Conservation (phyloP, 257 asterid species). For the Echium plantagineum region DNA sequence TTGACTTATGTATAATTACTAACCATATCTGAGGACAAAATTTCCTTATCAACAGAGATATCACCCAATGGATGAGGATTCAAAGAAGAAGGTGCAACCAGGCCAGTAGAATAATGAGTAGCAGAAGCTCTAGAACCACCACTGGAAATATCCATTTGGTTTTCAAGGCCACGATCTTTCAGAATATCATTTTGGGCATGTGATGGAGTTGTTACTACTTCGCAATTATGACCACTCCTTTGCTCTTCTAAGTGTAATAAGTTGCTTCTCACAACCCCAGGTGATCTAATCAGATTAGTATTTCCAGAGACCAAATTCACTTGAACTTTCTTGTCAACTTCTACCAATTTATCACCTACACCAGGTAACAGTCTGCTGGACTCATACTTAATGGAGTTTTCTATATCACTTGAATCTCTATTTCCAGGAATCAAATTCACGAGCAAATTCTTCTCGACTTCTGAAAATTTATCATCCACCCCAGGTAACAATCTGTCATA, state of each 20-base stretch:
- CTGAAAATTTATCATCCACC: slow-evolving; percentile 56
- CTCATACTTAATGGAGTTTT: slow-evolving; percentile 47
- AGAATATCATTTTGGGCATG: slow-evolving; percentile 13
- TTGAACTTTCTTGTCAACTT: slow-evolving; percentile 31
- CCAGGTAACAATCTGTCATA: slow-evolving; percentile 59
- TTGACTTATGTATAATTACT: slow-evolving; percentile 9
- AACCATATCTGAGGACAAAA: slow-evolving; percentile 28
- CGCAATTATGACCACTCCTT: slow-evolving; percentile 16
- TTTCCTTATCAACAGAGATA: slow-evolving; percentile 22
- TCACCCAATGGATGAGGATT: slow-evolving; percentile 16
- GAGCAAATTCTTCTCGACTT: slow-evolving; percentile 30
- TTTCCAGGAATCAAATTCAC: slow-evolving; percentile 11
- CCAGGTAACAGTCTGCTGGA: slow-evolving; percentile 59
- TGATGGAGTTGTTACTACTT: slow-evolving; percentile 16
- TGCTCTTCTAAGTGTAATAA: slow-evolving; percentile 16
- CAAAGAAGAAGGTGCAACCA: slow-evolving; percentile 20
- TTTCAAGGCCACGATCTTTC: slow-evolving; percentile 23
- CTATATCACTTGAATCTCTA: slow-evolving; percentile 62
- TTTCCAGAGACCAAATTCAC: slow-evolving; percentile 27
- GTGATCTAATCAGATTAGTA: slow-evolving; percentile 26
- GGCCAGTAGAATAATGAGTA: slow-evolving; percentile 16
- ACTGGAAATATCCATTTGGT: slow-evolving; percentile 21
- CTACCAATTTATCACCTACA: slow-evolving; percentile 55
- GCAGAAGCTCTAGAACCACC: slow-evolving; percentile 18
- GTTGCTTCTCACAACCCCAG: slow-evolving; percentile 1